A percentile compares a stretch with the other conserved stretches of the same genome.
Evolutionary conservation across 2,329 filamentous ascomycete species (phyloP).

Genomic region (Diaporthe amygdali): DNA sequence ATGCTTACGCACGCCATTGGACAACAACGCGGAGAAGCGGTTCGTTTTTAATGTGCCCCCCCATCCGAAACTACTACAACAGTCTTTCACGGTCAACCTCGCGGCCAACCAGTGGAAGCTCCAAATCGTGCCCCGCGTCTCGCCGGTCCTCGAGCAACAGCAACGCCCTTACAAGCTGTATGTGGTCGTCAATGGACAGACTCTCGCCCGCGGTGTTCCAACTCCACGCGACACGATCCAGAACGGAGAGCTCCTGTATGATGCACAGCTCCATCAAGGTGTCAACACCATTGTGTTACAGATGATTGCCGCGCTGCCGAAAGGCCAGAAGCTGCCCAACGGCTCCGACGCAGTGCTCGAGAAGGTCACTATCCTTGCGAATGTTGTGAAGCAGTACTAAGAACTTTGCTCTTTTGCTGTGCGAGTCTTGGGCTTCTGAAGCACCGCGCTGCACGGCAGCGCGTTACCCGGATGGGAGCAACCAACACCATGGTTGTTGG

Average conservation of each 20-base stretch:
- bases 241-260: conserved; percentile 72
- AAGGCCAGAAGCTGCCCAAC: conserved; percentile 59
- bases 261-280: conserved; percentile 72
- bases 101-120: conserved; percentile 72
- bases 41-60: conserved; percentile 70
- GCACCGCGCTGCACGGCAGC: background rate
- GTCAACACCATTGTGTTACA: conserved; percentile 82
- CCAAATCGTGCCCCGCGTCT: conserved; percentile 72
- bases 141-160: conserved; percentile 62
- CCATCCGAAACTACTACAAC: conserved; percentile 68
- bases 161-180: conserved; percentile 78
- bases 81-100: conserved; percentile 75
- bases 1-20: conserved; percentile 71
- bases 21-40: conserved; percentile 64
- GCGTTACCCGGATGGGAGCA: background rate
- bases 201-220: conserved; percentile 56
- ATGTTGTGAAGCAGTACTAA: conserved; percentile 61
- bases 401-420: background rate
- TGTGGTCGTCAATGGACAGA: conserved; percentile 71
- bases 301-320: conserved; percentile 72
- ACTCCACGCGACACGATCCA: conserved; percentile 60
- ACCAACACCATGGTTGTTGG: background rate
- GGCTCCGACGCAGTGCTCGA: conserved; percentile 77
- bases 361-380: conserved; percentile 76
- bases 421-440: background rate